Evolutionary conservation across 164 flowering plant genomes (phyloP), one percentile per base, ranked within the genome.

Genomic region (Magnolia officinalis): DNA sequence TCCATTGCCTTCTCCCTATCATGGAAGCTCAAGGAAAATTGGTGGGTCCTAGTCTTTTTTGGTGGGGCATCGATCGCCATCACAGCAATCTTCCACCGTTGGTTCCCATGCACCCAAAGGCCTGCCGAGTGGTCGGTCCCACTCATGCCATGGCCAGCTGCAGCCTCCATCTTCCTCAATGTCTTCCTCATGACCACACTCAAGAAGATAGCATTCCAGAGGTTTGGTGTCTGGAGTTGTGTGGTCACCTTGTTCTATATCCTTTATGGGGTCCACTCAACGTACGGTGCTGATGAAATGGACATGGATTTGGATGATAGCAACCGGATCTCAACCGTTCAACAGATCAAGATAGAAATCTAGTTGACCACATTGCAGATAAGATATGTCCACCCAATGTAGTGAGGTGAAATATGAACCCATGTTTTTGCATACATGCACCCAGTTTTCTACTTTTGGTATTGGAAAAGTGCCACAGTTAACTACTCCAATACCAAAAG

Each of bases 121-220:
- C 76, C 81, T 0, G 14, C 76, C 0, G 79, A 77, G 10, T 93
- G 95, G 96, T 79, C 86, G 0, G 94, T 91, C 52, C 95, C 98
- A 8, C 74, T 88, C 66, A 93, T 93, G 98, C 98, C 98, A 70
- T 93, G 98, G 98, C 93, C 91, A 0, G 89, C 96, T 14, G 87
- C 92, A 0, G 74, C 83, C 1, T 93, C 98, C 3, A 81, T 90
- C 65, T 90, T 87, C 76, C 90, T 93, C 59, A 93, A 92, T 74
- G 83, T 92, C 10, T 90, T 91, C 82, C 89, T 93, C 67, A 87
- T 92, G 87, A 79, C 85, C 6, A 84, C 92, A 51, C 78, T 93
- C 4, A 83, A 82, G 67, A 76, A 67, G 70, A 74, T 80, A 24
- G 77, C 98, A 5, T 90, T 81, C 83, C 78, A 77, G 74, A 84